Evolutionary conservation across 306 rosid genomes (phyloP).

Genomic region (Clitoria ternatea): DNA sequence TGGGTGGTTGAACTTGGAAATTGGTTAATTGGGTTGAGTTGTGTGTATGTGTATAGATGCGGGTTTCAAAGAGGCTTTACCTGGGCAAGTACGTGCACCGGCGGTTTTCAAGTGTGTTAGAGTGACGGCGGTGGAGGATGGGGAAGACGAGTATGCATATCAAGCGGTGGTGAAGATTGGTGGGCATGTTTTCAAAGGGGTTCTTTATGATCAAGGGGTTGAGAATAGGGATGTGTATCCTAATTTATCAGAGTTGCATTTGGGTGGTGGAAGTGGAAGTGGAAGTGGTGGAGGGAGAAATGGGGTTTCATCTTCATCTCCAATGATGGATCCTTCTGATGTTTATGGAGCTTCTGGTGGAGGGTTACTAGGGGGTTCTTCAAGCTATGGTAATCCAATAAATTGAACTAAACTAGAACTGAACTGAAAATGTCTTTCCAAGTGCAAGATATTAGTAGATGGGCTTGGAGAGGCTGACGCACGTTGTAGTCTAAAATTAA

Average conservation of each 20-base stretch:
- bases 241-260: conserved; percentile 67
- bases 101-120: conserved; percentile 95
- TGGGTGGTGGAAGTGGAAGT: conserved; percentile 43
- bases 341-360: conserved; percentile 56
- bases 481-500: not conserved
- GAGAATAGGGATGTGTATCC: conserved; percentile 60
- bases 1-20: not conserved
- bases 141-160: conserved; percentile 76
- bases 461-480: conserved; percentile 26
- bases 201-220: conserved; percentile 77
- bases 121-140: conserved; percentile 83
- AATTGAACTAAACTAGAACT: conserved; percentile 36
- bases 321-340: conserved; percentile 66
- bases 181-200: conserved; percentile 89
- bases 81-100: conserved; percentile 73
- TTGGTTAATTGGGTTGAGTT: not conserved
- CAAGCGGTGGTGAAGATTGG: conserved; percentile 83
- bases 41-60: conserved; percentile 46
- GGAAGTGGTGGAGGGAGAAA: conserved; percentile 38
- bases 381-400: conserved; percentile 75
- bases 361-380: conserved; percentile 69
- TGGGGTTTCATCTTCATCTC: conserved; percentile 58
- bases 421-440: conserved; percentile 10
- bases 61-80: conserved; percentile 57
- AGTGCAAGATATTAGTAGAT: conserved; percentile 29